Percentiles rank a stretch among this genome's conserved stretches.
Evolutionary conservation across 2,329 filamentous ascomycete species (phyloP).

Genomic region (Ascochyta koolunga): DNA sequence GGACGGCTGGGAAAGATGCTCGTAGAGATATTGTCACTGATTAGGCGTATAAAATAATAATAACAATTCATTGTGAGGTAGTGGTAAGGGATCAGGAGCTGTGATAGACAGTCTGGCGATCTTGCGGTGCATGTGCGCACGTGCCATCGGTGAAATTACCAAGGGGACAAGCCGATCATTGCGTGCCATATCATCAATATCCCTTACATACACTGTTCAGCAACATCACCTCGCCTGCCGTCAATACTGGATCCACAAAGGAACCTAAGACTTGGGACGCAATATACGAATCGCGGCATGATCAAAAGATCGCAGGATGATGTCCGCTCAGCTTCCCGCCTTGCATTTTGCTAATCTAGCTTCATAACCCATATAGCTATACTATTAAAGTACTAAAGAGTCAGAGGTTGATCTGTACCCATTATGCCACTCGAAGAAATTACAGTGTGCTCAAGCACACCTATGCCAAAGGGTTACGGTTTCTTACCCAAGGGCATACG

Average conservation of each 20-base stretch:
- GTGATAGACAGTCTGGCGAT: background rate
- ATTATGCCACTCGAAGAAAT: constrained; percentile 25
- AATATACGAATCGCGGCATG: background rate
- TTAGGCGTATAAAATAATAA: too few species aligned
- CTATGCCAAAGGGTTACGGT: constrained; percentile 40
- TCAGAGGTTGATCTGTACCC: background rate
- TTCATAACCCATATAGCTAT: too few species aligned
- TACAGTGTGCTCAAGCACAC: constrained; percentile 23
- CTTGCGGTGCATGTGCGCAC: background rate
- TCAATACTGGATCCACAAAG: background rate
- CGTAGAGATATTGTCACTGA: background rate
- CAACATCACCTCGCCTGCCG: background rate
- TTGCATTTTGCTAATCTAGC: background rate
- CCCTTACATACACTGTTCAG: background rate
- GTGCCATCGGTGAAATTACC: constrained; percentile 1
- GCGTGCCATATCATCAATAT: background rate
- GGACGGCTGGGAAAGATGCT: background rate
- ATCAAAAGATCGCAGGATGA: background rate
- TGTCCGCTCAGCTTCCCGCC: background rate
- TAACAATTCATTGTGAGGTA: background rate
- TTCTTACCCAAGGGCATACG: constrained; percentile 43
- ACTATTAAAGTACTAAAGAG: background rate
- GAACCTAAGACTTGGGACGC: background rate
- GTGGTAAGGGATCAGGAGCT: background rate
- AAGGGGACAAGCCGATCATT: background rate